Evolutionary conservation across 345 rosid genomes (phyloP), one percentile per base, ranked within the genome.

Genomic region (Ricinus communis): DNA sequence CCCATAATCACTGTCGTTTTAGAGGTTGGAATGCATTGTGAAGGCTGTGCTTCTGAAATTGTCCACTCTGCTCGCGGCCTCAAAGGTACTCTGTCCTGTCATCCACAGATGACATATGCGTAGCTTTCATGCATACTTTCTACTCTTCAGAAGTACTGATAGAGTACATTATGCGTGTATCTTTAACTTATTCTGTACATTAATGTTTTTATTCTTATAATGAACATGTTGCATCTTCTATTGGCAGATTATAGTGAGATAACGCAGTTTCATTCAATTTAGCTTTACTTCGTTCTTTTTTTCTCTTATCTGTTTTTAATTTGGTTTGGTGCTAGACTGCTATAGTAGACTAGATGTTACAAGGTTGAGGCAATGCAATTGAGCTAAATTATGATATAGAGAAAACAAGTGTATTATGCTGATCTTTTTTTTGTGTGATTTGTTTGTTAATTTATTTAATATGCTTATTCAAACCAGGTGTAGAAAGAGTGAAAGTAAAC

Each of bases 21-120:
- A 73, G 91, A 86, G 74, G 65, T 86, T 1, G 91, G 88, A 22
- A 87, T 87, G 87, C 88, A 90, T 61, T 94, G 98, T 60, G 93
- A 82, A 7, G 93, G 96, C 4, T 91, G 98, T 46, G 88, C 87
- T 41, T 65, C 82, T 28, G 86, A 85, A 71, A 79, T 93, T 75
- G 75, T 59, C 64, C 85, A 80, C 10, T 50, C 6, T 11, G 71
- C 83, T 59, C 87, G 80, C 50, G 64, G 71, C 40, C 69, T 63
- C 27, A 79, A 71, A 59, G 97, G 97, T 93, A 83, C 0, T 25
- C 2, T 33, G n/a, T n/a, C n/a, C n/a, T 33, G 38, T 33, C 38
- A 33, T 33, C 4, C 2, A 33, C 38, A 33, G 6, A 2, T 33
- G 2, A 33, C 38, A 33, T 33, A 33, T 33, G 6, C 38, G 38